Evolutionary conservation across 176 grass and related monocot genomes (phyloP).

Genomic region (Phragmites australis): DNA sequence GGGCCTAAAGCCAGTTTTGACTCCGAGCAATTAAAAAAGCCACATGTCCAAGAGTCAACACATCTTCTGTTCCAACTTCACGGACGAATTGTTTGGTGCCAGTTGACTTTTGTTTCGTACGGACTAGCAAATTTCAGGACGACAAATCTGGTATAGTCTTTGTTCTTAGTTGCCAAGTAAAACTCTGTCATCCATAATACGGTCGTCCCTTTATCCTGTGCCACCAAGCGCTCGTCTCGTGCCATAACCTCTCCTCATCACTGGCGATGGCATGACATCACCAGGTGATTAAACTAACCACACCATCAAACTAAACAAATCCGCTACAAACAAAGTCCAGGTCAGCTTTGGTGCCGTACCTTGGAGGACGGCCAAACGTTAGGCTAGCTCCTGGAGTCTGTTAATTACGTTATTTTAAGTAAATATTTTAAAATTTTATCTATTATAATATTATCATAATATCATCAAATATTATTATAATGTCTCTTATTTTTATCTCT

Average conservation of each 20-base stretch:
- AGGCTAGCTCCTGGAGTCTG: not conserved
- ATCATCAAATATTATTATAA: too few relatives aligned
- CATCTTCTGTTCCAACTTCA: not conserved
- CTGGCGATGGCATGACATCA: not conserved
- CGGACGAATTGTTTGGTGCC: not conserved
- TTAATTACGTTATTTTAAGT: not conserved
- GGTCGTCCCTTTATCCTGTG: not conserved
- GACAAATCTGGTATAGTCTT: not conserved
- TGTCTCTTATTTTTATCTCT: too few relatives aligned
- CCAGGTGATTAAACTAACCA: not conserved
- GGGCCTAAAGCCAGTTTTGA: too few relatives aligned
- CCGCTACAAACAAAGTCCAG: constrained; percentile 10
- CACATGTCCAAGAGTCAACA: not conserved
- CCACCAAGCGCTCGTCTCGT: not conserved
- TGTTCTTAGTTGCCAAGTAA: not conserved
- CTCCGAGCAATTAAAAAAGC: too few relatives aligned
- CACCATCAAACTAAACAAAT: not conserved
- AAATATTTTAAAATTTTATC: too few relatives aligned
- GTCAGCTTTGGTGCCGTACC: not conserved
- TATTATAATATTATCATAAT: too few relatives aligned
- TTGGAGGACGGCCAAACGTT: constrained; percentile 27
- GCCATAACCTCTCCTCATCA: not conserved
- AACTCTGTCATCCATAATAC: not conserved
- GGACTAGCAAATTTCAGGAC: not conserved
- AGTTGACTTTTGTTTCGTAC: constrained; percentile 26